These are phyloP conservation scores for Cicer chorassanicum DNA, from an alignment of 306 rosid species.

Conservation along the genomic window DNA sequence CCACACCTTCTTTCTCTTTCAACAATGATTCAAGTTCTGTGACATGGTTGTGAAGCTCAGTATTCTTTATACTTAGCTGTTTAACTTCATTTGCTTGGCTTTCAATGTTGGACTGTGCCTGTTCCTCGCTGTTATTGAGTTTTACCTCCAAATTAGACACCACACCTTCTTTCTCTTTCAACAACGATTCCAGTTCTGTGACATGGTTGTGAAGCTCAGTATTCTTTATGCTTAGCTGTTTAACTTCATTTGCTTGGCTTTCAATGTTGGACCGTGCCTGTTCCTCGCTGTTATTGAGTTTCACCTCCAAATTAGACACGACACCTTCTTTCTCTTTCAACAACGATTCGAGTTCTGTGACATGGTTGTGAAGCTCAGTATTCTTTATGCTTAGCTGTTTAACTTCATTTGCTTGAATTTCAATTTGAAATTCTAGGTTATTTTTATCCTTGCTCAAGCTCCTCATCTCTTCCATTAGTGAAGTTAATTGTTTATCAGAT, in stretches of 20 bases:
- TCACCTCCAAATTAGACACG: constrained; percentile 35
- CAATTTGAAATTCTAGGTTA: constrained; percentile 51
- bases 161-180: constrained; percentile 47
- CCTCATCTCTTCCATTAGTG: constrained; percentile 48
- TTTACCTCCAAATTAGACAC: constrained; percentile 38
- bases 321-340: constrained; percentile 47
- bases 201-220: constrained; percentile 36
- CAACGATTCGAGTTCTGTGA: constrained; percentile 49
- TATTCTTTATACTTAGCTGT: constrained; percentile 45
- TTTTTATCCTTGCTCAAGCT: constrained; percentile 45
- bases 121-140: constrained; percentile 41
- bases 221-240: constrained; percentile 44
- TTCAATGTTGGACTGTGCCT: constrained; percentile 43
- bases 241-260: constrained; percentile 46
- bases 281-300: constrained; percentile 43
- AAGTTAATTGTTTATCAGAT: constrained; percentile 44
- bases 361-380: constrained; percentile 32
- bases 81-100: constrained; percentile 49
- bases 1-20: constrained; percentile 47
- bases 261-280: constrained; percentile 45
- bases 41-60: constrained; percentile 39
- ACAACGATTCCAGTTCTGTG: constrained; percentile 48
- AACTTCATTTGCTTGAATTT: constrained; percentile 48
- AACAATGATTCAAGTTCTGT: constrained; percentile 52
- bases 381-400: constrained; percentile 45